Evolutionary conservation across 441 rosid species (phyloP), one percentile per base, ranked within the genome.

Genomic region (Eruca vesicaria): DNA sequence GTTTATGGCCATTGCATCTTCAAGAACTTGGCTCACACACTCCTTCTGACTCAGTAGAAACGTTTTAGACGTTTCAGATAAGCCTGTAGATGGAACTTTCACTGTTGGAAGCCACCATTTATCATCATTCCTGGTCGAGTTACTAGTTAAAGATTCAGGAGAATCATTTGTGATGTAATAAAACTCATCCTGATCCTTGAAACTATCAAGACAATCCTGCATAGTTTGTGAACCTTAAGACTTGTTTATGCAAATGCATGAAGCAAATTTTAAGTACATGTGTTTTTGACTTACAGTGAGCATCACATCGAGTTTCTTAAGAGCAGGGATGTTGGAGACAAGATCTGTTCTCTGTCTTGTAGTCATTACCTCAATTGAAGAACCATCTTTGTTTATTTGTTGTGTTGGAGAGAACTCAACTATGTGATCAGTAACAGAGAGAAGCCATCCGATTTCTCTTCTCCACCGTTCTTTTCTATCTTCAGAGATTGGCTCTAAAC

Each of bases 371-470:
- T 96, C 99, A 87, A 96, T 89, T 63, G 69, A 83, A 18, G 82
- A 75, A 45, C 98, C 99, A 63, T 94, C 84, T 77, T 89, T 88
- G 76, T 80, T 82, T 65, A 80, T 89, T 73, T 96, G 98, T 59
- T 89, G 89, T 33, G 89, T 82, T 57, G 99, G 86, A 77, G 89
- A 94, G 53, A 96, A 80, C 81, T 96, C 98, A 55, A 96, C 98
- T 45, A 96, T 77, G 75, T 89, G 79, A 82, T 96, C 97, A 28
- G 95, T 82, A 28, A 90, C 99, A 15, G 90, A 88, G 61, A 96
- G 84, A 55, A 96, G 88, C 97, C 90, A 93, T 61, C 86, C 90
- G 0, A 89, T 83, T 74, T 94, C 99, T 82, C 74, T 92, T 78
- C 82, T 90, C 99, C 99, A 96, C 73, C 90, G 88, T 3, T 81